Conservation (phyloP, 177 flowering plant species). For the Vitis hybrid region DNA sequence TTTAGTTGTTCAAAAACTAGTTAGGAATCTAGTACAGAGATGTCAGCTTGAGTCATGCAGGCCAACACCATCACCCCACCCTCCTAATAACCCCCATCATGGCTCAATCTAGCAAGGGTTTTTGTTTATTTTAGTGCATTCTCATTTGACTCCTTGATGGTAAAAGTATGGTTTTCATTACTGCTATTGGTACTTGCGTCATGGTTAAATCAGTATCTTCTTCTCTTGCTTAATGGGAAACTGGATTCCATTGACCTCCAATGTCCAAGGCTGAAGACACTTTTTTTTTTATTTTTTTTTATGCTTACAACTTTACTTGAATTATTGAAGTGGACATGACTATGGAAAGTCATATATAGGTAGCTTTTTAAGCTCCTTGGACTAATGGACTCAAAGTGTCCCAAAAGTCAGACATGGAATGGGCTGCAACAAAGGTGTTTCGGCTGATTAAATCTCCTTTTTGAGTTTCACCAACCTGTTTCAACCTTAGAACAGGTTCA, state of each 20-base stretch:
- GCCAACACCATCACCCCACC: background rate
- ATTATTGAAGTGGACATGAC: background rate
- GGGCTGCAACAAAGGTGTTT: background rate
- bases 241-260: background rate
- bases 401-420: constrained; percentile 1
- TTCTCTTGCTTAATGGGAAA: background rate
- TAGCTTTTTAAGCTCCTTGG: background rate
- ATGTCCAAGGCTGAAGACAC: background rate
- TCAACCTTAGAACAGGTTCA: background rate
- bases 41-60: constrained; percentile 13
- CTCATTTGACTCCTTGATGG: background rate
- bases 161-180: background rate
- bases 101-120: background rate
- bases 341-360: background rate
- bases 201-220: background rate
- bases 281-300: background rate
- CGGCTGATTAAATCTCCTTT: background rate
- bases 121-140: background rate
- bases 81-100: too few species aligned
- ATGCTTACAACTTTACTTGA: background rate
- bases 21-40: background rate
- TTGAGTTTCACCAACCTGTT: background rate
- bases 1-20: background rate
- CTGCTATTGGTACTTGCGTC: background rate
- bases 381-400: background rate